Evolutionary conservation across 1,139 yeast species (phyloP).

Genomic region (Geotrichum citri-aurantii): DNA sequence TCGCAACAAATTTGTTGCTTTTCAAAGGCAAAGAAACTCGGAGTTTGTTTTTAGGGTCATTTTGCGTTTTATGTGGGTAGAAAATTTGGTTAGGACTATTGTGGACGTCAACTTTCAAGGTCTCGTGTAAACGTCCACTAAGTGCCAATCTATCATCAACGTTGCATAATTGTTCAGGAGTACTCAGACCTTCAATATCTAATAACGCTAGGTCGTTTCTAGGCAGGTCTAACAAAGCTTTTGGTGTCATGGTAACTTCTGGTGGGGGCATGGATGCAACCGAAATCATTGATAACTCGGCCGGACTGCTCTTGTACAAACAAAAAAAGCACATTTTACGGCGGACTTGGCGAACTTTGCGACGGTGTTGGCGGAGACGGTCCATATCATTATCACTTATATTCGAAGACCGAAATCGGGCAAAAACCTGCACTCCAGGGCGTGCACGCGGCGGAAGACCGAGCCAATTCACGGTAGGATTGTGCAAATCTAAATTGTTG

Average conservation of each 20-base stretch:
- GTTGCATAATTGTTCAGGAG: neutral
- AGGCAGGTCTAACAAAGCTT: too few relatives aligned
- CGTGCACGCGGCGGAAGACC: slow-evolving; percentile 3
- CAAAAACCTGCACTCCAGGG: neutral
- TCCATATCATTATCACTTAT: slow-evolving; percentile 9
- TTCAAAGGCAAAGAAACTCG: neutral
- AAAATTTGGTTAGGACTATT: slow-evolving; percentile 2
- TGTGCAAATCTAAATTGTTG: too few relatives aligned
- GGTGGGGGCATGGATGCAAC: neutral
- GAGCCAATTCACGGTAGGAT: too few relatives aligned
- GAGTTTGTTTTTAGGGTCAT: neutral
- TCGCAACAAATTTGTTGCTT: neutral
- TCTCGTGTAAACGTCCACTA: too few relatives aligned
- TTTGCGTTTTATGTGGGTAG: neutral
- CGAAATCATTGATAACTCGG: too few relatives aligned
- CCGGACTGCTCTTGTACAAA: neutral
- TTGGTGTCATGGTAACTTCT: neutral
- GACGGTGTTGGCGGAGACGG: slow-evolving; percentile 7
- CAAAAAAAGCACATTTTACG: slow-evolving; percentile 10
- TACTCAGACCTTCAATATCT: slow-evolving; percentile 14
- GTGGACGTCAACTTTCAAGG: neutral
- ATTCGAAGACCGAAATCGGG: slow-evolving; percentile 2
- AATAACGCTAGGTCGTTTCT: neutral
- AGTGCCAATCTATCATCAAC: too few relatives aligned
- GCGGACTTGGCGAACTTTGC: slow-evolving; percentile 7